These are phyloP conservation scores for Diaporthe humulicola DNA, from an alignment of 2,329 filamentous ascomycete genomes.

Conservation along the genomic window DNA sequence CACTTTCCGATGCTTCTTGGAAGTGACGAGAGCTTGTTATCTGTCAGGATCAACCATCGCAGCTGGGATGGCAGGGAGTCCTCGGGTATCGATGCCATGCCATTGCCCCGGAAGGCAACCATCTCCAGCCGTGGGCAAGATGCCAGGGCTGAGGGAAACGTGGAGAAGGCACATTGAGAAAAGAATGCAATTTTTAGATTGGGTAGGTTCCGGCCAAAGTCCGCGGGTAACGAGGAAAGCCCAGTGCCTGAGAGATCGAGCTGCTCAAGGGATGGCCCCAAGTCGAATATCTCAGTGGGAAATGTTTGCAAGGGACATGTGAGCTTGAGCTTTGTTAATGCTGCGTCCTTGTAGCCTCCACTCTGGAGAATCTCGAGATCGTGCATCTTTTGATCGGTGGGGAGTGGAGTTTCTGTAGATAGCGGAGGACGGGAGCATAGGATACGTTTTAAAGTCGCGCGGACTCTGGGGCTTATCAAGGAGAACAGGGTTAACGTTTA, in stretches of 20 bases:
- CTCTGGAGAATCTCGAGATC: slow-evolving; percentile 48
- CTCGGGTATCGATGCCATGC: slow-evolving; percentile 58
- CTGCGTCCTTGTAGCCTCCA: slow-evolving; percentile 48
- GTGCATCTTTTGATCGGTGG: slow-evolving; percentile 46
- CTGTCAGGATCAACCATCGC: slow-evolving; percentile 63
- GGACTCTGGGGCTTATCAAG: neutral
- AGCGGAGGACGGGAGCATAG: neutral
- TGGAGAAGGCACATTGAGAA: slow-evolving; percentile 58
- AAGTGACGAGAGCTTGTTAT: slow-evolving; percentile 56
- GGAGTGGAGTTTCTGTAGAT: neutral
- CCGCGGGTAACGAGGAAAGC: slow-evolving; percentile 55
- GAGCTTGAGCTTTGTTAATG: slow-evolving; percentile 53
- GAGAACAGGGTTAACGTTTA: neutral
- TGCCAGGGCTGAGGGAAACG: slow-evolving; percentile 57
- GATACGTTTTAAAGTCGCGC: neutral
- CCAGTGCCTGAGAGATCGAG: slow-evolving; percentile 63
- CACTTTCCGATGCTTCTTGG: slow-evolving; percentile 59
- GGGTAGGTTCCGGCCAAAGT: slow-evolving; percentile 53
- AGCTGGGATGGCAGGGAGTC: slow-evolving; percentile 56
- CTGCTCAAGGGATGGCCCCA: slow-evolving; percentile 57
- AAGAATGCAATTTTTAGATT: slow-evolving; percentile 62
- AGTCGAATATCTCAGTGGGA: slow-evolving; percentile 55
- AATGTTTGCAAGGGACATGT: slow-evolving; percentile 50
- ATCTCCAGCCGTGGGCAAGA: slow-evolving; percentile 61
- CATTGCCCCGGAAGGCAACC: slow-evolving; percentile 62